These are phyloP conservation scores for Dipodascus geniculatus DNA, from an alignment of 805 yeast genomes.

Conservation along the genomic window DNA sequence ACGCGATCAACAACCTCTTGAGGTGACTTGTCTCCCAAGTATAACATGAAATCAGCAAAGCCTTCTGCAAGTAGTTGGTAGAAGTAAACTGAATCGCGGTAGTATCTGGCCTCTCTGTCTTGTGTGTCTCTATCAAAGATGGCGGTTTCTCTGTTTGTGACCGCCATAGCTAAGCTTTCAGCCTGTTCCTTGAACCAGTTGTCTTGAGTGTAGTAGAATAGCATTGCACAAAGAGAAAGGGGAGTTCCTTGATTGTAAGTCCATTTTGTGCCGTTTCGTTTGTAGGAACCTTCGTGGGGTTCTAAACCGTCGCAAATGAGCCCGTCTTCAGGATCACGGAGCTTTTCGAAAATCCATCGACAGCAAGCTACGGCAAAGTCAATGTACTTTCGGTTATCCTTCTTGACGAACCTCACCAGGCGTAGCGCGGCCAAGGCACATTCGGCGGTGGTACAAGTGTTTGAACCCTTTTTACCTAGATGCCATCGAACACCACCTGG, in stretches of 20 bases:
- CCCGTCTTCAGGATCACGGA: conserved; percentile 43
- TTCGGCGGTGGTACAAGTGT: conserved; percentile 59
- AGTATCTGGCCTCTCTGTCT: conserved; percentile 40
- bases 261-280: conserved; percentile 37
- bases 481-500: conserved; percentile 65
- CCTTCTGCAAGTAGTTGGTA: conserved; percentile 57
- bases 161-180: conserved; percentile 38
- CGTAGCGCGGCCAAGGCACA: conserved; percentile 51
- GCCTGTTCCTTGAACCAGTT: conserved; percentile 34
- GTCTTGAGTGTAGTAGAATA: conserved; percentile 41
- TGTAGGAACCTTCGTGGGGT: conserved; percentile 16
- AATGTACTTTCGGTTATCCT: conserved; percentile 35
- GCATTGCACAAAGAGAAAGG: conserved; percentile 38
- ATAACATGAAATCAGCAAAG: conserved; percentile 48
- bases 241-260: conserved; percentile 62
- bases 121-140: conserved; percentile 53
- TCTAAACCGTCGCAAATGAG: conserved; percentile 52
- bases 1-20: conserved; percentile 23
- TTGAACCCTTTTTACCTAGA: conserved; percentile 42
- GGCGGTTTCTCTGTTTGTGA: conserved; percentile 41
- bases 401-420: conserved; percentile 40
- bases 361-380: conserved; percentile 49
- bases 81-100: conserved; percentile 54
- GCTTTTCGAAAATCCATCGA: conserved; percentile 41
- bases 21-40: conserved; percentile 32